These are phyloP conservation scores for Solanum tarapatanum DNA, from an alignment of 257 asterid genomes.

Conservation along the genomic window DNA sequence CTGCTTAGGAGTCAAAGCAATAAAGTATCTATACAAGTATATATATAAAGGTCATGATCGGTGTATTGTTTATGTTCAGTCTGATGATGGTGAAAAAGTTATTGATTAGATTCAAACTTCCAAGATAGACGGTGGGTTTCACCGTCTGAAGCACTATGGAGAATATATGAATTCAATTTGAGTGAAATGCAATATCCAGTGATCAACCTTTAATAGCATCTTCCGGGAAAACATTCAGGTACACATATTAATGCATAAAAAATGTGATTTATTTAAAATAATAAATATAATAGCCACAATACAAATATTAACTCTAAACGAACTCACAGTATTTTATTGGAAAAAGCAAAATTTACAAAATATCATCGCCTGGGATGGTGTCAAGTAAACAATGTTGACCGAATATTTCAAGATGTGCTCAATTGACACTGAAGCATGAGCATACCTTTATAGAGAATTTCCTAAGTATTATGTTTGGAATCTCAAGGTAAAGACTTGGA, in stretches of 20 bases:
- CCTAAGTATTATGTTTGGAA: background rate
- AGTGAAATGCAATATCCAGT: background rate
- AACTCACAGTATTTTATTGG: background rate
- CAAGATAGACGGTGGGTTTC: background rate
- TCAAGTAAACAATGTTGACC: background rate
- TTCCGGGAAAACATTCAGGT: background rate
- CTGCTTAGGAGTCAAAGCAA: no score
- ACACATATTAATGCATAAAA: background rate
- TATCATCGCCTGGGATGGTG: background rate
- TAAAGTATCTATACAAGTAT: no score
- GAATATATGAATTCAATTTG: no score
- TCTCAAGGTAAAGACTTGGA: background rate
- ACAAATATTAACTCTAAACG: no score
- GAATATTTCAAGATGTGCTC: background rate
- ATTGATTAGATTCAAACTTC: background rate
- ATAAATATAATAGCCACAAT: no score
- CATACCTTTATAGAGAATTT: background rate
- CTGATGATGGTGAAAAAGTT: background rate
- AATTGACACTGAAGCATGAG: background rate
- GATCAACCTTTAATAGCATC: background rate
- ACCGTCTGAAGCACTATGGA: background rate
- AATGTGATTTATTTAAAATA: no score
- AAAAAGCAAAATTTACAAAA: background rate
- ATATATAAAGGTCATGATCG: no score
- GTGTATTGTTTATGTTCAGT: background rate